Conservation (phyloP, 371 early-diverging fungal genomes). For the Zopfochytrium polystomum region DNA sequence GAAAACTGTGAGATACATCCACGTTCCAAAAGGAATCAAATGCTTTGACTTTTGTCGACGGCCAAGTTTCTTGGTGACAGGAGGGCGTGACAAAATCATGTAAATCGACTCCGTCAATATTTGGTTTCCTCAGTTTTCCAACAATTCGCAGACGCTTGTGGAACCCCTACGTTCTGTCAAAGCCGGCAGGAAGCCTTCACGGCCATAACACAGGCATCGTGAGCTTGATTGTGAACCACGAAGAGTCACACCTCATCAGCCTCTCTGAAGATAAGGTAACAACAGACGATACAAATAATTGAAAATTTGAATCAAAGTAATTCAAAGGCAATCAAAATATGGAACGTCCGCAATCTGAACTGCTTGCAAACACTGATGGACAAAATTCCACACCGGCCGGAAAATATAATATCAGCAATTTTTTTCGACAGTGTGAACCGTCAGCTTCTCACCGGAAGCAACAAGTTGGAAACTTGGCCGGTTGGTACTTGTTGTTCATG, state of each 20-base stretch:
- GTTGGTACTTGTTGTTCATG: constrained; percentile 18
- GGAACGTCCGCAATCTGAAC: constrained; percentile 52
- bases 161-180: constrained; percentile 60
- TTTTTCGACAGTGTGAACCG: constrained; percentile 46
- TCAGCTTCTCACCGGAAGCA: constrained; percentile 51
- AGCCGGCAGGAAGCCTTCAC: constrained; percentile 51
- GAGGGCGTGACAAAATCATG: constrained; percentile 56
- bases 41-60: constrained; percentile 56
- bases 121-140: not conserved
- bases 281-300: not conserved
- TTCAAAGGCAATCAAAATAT: constrained; percentile 49
- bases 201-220: constrained; percentile 52
- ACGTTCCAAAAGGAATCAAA: constrained; percentile 52
- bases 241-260: constrained; percentile 51
- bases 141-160: constrained; percentile 46
- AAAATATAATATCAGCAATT: constrained; percentile 48
- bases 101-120: constrained; percentile 14
- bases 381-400: constrained; percentile 52
- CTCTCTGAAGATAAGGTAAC: constrained; percentile 53
- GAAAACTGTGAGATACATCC: constrained; percentile 45
- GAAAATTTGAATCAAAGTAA: not conserved
- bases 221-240: constrained; percentile 49
- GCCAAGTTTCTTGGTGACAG: constrained; percentile 57
- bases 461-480: constrained; percentile 50
- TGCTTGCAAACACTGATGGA: constrained; percentile 55